phyloP scores from a whole-genome alignment of 1,284 basidiomycete genomes.

The Pholiota adiposa region DNA sequence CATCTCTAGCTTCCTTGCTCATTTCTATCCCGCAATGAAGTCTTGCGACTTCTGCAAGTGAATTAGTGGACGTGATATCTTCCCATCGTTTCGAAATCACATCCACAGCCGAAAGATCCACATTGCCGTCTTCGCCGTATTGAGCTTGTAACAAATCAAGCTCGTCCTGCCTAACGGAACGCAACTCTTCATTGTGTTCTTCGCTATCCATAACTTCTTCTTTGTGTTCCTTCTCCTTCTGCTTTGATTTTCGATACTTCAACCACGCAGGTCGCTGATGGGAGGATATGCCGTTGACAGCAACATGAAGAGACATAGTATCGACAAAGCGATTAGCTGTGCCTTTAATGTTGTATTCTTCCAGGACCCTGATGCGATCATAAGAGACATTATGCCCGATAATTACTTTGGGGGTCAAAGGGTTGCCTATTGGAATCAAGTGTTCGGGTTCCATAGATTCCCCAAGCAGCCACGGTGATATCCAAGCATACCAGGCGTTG shows the following conservation, averaged over 20 bases:
- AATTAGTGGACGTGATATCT: constrained; percentile 91
- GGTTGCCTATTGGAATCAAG: constrained; percentile 75
- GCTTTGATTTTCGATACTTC: constrained; percentile 75
- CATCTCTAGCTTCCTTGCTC: constrained; percentile 81
- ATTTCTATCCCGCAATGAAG: constrained; percentile 87
- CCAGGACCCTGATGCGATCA: constrained; percentile 83
- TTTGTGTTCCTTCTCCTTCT: constrained; percentile 51
- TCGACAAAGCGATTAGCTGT: constrained; percentile 88
- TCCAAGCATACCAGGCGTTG: constrained; percentile 94
- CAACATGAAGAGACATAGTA: constrained; percentile 95
- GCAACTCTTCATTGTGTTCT: constrained; percentile 46
- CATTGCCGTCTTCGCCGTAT: constrained; percentile 20
- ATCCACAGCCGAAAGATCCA: constrained; percentile 47
- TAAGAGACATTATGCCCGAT: constrained; percentile 97
- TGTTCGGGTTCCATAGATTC: constrained; percentile 69
- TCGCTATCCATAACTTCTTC: constrained; percentile 65
- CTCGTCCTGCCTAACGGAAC: constrained; percentile 40
- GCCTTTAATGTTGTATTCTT: constrained; percentile 82
- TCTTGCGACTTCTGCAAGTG: constrained; percentile 89
- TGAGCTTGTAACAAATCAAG: constrained; percentile 29
- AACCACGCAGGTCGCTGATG: constrained; percentile 95
- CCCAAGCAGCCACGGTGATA: constrained; percentile 90
- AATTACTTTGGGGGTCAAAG: constrained; percentile 62
- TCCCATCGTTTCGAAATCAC: constrained; percentile 76
- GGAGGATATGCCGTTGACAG: constrained; percentile 93